A percentile compares a stretch with the other conserved stretches of the same genome.
phyloP scores from a whole-genome alignment of 805 yeast genomes.

The Torulaspora indica region DNA sequence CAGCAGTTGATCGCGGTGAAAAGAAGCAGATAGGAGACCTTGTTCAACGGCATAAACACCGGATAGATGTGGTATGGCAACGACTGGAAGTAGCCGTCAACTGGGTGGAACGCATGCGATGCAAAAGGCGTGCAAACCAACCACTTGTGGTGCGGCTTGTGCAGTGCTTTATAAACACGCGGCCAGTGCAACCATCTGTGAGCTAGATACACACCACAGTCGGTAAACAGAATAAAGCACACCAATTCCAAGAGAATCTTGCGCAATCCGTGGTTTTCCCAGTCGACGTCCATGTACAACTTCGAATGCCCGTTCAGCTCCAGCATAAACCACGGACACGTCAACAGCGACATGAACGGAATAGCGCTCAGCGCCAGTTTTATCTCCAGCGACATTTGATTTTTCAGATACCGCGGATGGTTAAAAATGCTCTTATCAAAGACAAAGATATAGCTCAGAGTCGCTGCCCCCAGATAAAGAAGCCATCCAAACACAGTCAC shows the following conservation, averaged over 20 bases:
- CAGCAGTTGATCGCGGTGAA: conserved; percentile 93
- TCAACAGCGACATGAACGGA: conserved; percentile 81
- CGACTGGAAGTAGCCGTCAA: conserved; percentile 91
- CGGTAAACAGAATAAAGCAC: conserved; percentile 84
- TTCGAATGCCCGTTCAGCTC: conserved; percentile 82
- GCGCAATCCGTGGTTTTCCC: conserved; percentile 62
- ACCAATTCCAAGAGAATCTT: conserved; percentile 66
- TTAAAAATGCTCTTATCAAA: conserved; percentile 88
- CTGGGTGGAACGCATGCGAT: conserved; percentile 97
- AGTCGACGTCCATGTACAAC: conserved; percentile 62
- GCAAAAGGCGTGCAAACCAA: conserved; percentile 98
- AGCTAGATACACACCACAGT: conserved; percentile 83
- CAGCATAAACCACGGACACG: conserved; percentile 83
- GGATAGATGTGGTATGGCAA: conserved; percentile 93
- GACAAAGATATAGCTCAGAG: conserved; percentile 67
- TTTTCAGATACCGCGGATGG: conserved; percentile 93
- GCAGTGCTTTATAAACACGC: conserved; percentile 72
- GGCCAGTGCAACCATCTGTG: conserved; percentile 97
- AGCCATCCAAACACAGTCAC: conserved; percentile 82
- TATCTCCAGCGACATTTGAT: conserved; percentile 84
- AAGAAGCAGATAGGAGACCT: conserved; percentile 70
- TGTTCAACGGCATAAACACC: conserved; percentile 86
- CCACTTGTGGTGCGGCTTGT: conserved; percentile 99
- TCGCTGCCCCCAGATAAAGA: conserved; percentile 72
- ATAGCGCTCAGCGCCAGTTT: conserved; percentile 73